Evolutionary conservation across 2,329 filamentous ascomycete genomes (phyloP), one percentile per base, ranked within the genome.

Genomic region (Cryoendolithus antarcticus): DNA sequence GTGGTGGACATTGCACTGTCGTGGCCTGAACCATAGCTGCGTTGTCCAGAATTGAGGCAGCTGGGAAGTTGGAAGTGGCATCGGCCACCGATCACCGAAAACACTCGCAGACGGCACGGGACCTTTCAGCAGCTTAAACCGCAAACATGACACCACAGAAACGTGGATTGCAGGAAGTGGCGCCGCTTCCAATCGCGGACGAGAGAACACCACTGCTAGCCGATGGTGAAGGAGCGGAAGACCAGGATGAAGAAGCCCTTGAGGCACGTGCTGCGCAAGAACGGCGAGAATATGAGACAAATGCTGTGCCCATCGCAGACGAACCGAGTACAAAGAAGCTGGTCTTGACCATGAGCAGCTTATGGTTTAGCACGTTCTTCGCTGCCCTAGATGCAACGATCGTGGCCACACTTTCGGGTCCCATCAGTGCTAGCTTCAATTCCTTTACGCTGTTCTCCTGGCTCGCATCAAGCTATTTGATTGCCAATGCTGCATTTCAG

Each of bases 381-480:
- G 71, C 71, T 35, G 72, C 72, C 3, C 52, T 30, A 65, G 86
- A 94, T 61, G 75, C 74, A 1, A 91, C 84, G 35, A 80, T 94
- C 46, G 84, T 93, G 49, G 86, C 86, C 6, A 94, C 86, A 0
- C 71, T 94, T 1, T 80, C 83, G 0, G 82, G 75, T 0, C 84
- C 86, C 6, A 93, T 95, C 46, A 83, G 83, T 15, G 82, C 77
- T 55, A 80, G 81, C 32, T 93, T 94, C 62, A 70, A 79, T 42
- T 93, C 84, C 1, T 74, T 93, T 21, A 81, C 79, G 12, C 69
- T 91, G 3, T 70, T 93, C 33, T 88, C 85, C 1, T 94, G 86
- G 86, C 76, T 94, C 6, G 86, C 85, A 0, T 82, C 84, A 0
- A 80, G 84, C 12, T 94, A 93, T 57, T 72, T 93, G 21, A 86